These are phyloP conservation scores for Dipteronia sinensis DNA, from an alignment of 345 rosid species.

Conservation along the genomic window DNA sequence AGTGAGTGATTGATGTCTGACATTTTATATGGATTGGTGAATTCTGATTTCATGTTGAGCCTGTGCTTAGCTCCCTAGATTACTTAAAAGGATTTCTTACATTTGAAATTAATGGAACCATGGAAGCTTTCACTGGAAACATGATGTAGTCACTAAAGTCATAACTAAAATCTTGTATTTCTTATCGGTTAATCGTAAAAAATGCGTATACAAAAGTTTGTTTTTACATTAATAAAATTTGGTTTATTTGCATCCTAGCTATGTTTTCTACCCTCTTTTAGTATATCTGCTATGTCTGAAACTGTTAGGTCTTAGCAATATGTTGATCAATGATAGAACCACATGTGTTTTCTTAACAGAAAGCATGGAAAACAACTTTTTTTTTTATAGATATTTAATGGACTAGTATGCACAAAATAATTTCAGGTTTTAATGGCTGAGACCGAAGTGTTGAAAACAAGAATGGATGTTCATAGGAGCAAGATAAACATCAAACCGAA, in stretches of 20 bases:
- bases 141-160: no score
- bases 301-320: background rate
- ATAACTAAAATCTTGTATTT: no score
- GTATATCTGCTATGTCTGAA: background rate
- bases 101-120: background rate
- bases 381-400: background rate
- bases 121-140: no score
- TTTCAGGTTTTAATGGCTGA: conserved; percentile 40
- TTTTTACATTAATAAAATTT: background rate
- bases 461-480: conserved; percentile 28
- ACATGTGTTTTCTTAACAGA: background rate
- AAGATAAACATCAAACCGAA: conserved; percentile 34
- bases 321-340: background rate
- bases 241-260: background rate
- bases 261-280: background rate
- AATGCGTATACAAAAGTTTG: background rate
- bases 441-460: conserved; percentile 28
- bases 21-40: background rate
- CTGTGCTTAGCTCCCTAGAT: background rate
- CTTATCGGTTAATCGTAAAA: background rate
- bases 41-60: background rate
- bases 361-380: background rate
- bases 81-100: background rate
- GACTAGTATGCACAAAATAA: conserved; percentile 8
- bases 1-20: background rate